Evolutionary conservation across 257 asterid genomes (phyloP).

Genomic region (Knoxia roxburghii): DNA sequence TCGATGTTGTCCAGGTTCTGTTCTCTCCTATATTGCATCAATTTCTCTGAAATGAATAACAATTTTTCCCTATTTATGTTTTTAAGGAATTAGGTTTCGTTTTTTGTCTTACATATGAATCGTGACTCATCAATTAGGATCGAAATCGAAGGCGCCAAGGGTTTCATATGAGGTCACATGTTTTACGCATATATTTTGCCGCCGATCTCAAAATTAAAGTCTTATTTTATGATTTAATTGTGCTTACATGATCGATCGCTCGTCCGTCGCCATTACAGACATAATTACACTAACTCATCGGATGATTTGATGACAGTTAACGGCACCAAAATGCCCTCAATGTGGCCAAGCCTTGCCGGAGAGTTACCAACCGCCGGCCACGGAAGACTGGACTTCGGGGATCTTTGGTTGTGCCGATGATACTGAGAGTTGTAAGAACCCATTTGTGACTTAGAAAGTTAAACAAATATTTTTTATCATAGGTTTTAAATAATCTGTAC

Average conservation of each 20-base stretch:
- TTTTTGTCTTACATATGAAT: background rate
- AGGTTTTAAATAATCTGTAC: background rate
- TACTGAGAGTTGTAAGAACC: slow-evolving; percentile 48
- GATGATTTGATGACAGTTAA: slow-evolving; percentile 33
- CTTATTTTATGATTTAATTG: no score
- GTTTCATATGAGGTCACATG: no score
- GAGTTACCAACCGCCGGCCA: slow-evolving; percentile 63
- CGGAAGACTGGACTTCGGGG: slow-evolving; percentile 70
- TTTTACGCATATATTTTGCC: no score
- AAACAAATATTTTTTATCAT: no score
- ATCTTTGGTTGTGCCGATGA: slow-evolving; percentile 72
- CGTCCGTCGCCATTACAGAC: no score
- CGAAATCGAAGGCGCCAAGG: background rate
- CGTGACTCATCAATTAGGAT: background rate
- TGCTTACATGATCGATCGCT: no score
- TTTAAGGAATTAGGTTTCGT: background rate
- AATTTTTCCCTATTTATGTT: background rate
- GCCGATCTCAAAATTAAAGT: no score
- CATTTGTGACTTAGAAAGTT: no score
- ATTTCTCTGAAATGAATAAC: background rate
- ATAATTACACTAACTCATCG: background rate
- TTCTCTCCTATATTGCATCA: background rate
- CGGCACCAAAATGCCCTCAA: slow-evolving; percentile 56
- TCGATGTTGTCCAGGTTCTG: slow-evolving; percentile 54
- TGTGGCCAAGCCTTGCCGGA: slow-evolving; percentile 73